Evolutionary conservation across 78 protist species (phyloP), one percentile per base, ranked within the genome.

Genomic region (Ministeria vibrans): DNA sequence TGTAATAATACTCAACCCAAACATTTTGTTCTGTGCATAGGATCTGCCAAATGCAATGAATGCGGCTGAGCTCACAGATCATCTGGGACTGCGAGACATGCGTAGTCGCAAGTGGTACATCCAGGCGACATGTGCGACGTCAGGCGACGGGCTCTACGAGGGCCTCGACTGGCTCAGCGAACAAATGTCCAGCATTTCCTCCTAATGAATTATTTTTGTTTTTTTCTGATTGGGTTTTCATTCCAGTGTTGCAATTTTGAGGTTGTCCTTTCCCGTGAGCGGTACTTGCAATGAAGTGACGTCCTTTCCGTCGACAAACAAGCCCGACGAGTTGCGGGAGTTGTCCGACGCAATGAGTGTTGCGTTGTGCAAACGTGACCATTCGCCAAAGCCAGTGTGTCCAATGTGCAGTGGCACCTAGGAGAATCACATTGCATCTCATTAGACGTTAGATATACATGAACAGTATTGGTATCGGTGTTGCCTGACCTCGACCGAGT

Each of bases 21-120:
- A n/a, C n/a, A n/a, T n/a, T n/a, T n/a, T n/a, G n/a, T n/a, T n/a
- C n/a, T n/a, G n/a, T n/a, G n/a, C n/a, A n/a, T n/a, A n/a, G n/a
- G 88, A 85, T 51, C 73, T 95, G 77, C 98, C 98, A 75, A 89
- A 92, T 77, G 96, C 98, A 59, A 92, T 95, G 97, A 78, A 83
- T n/a, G 95, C 92, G 22, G 93, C 93, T 22, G 96, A 93, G 73
- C 86, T 95, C 63, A 92, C 95, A 18, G 98, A 93, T 63, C 84
- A 88, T 51, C 93, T 95, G 3, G 94, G 94, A 43, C 93, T 95
- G 71, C 90, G 91, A 20, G 55, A 49, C 15, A 20, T 49, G 55
- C 55, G 55, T 20, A 9, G 55, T 9, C n/a, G n/a, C n/a, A 9
- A 49, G 74, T 89, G 93, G 94, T 92, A 85, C 86, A 87, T 93